Conservation (phyloP, 805 yeast genomes). For the Candida rishiriensis region DNA sequence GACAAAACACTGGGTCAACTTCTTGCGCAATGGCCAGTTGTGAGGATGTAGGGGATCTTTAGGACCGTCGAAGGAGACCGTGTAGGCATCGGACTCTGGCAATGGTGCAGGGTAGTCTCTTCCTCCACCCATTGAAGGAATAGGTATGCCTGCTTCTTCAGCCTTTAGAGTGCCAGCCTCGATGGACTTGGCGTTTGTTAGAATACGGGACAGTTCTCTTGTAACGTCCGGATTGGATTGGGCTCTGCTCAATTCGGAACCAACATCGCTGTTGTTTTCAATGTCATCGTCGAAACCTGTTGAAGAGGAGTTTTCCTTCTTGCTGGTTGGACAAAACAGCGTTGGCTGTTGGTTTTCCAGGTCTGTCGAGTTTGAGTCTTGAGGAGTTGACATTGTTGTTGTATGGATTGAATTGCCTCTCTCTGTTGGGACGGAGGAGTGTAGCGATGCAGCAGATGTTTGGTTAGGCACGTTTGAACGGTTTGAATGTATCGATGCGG, state of each 20-base stretch:
- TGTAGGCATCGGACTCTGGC: conserved; percentile 50
- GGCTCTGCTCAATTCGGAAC: conserved; percentile 4
- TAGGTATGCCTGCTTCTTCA: conserved; percentile 31
- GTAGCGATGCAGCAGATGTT: background rate
- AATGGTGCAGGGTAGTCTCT: conserved; percentile 59
- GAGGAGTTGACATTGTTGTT: background rate
- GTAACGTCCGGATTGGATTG: conserved; percentile 17
- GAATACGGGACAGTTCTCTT: conserved; percentile 34
- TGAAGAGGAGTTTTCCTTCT: background rate
- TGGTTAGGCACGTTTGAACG: background rate
- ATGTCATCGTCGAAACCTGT: conserved; percentile 1
- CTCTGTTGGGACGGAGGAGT: background rate
- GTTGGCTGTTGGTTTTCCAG: background rate
- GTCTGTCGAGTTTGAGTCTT: background rate
- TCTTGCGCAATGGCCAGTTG: conserved; percentile 59
- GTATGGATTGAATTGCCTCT: background rate
- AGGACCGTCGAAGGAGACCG: conserved; percentile 73
- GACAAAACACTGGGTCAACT: conserved; percentile 38
- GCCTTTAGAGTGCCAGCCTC: conserved; percentile 26
- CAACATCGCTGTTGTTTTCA: conserved; percentile 3
- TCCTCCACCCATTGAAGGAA: conserved; percentile 64
- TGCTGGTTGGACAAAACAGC: background rate
- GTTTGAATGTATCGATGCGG: conserved; percentile 3
- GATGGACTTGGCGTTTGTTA: conserved; percentile 35
- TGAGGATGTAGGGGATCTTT: conserved; percentile 78